These are phyloP conservation scores for Xylaria sp. DNA, from an alignment of 2,329 filamentous ascomycete genomes.

Conservation along the genomic window DNA sequence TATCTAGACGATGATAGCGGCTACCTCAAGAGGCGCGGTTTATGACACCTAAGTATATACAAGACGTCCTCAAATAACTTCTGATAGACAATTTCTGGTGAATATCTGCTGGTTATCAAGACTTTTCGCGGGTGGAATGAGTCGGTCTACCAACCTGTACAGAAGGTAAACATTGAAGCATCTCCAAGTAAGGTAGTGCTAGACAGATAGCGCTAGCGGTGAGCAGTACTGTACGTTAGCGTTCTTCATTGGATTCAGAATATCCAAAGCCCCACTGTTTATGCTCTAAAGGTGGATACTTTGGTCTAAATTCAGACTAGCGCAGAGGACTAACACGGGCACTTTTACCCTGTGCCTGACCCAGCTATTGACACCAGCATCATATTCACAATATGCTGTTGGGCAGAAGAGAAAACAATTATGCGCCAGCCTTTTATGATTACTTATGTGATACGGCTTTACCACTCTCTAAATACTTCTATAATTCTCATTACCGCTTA, in stretches of 20 bases:
- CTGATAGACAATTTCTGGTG: neutral
- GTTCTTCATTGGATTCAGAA: neutral
- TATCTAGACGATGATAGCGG: neutral
- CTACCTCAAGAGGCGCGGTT: neutral
- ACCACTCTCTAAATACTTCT: too few relatives aligned
- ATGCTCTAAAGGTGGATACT: neutral
- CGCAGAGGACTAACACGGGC: neutral
- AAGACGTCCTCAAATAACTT: too few relatives aligned
- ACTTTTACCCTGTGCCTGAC: neutral
- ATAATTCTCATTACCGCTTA: too few relatives aligned
- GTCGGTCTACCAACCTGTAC: neutral
- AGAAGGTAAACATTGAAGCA: slow-evolving; percentile 21
- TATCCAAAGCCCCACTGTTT: neutral
- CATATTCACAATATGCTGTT: too few relatives aligned
- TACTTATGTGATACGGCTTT: too few relatives aligned
- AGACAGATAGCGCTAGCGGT: neutral
- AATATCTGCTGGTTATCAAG: neutral
- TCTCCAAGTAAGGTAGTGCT: neutral
- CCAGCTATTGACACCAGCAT: neutral
- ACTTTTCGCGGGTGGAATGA: neutral
- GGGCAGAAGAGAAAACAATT: too few relatives aligned
- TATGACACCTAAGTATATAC: neutral
- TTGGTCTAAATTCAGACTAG: neutral
- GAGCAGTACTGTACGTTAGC: neutral
- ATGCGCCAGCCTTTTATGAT: too few relatives aligned